These are phyloP conservation scores for Ascochyta rabiei DNA, from an alignment of 2,329 filamentous ascomycete genomes.

Conservation along the genomic window DNA sequence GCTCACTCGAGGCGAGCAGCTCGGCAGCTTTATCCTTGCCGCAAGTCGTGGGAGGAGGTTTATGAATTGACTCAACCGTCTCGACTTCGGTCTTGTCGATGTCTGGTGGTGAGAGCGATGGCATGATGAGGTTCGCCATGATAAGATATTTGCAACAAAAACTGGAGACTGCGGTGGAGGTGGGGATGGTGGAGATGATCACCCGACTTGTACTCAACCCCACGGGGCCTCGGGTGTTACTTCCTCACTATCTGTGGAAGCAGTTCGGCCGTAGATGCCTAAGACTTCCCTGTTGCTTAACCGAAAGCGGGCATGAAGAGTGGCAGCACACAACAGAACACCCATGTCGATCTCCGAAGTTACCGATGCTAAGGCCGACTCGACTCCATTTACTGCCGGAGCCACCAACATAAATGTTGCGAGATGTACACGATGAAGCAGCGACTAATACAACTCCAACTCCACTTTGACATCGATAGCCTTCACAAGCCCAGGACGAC, in stretches of 20 bases:
- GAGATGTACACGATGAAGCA: background rate
- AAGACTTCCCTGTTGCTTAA: background rate
- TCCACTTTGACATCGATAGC: background rate
- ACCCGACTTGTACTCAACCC: slow-evolving; percentile 25
- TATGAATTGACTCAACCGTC: slow-evolving; percentile 36
- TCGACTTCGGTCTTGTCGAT: slow-evolving; percentile 33
- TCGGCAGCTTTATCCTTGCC: slow-evolving; percentile 57
- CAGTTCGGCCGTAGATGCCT: slow-evolving; percentile 28
- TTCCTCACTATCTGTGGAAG: slow-evolving; percentile 4
- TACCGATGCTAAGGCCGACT: background rate
- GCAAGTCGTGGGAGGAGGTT: slow-evolving; percentile 16
- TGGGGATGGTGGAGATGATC: slow-evolving; percentile 14
- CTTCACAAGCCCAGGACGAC: background rate
- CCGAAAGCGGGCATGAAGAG: background rate
- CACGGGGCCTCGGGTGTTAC: slow-evolving; percentile 35
- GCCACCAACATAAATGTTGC: background rate
- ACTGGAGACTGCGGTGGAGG: slow-evolving; percentile 8
- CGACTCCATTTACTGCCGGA: background rate
- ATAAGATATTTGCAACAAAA: slow-evolving; percentile 3
- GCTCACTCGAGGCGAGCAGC: slow-evolving; percentile 55
- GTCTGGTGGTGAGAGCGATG: slow-evolving; percentile 8
- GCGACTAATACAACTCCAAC: background rate
- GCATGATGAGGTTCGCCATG: slow-evolving; percentile 26
- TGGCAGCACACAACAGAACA: background rate
- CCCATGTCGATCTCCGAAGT: background rate